Conservation (phyloP, 768 basidiomycete species). For the Suillus tomentosus region DNA sequence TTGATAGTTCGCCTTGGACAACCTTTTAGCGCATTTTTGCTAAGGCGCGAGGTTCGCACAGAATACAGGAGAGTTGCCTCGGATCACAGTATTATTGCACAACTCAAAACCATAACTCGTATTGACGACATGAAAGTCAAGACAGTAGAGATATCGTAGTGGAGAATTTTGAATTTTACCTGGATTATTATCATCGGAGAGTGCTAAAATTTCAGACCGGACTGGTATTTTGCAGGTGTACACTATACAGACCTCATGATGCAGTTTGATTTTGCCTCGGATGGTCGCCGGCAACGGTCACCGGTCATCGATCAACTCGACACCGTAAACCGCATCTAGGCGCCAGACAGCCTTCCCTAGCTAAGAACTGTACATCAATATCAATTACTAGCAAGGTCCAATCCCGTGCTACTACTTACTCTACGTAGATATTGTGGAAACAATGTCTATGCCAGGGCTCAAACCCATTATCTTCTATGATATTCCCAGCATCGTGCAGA, state of each 20-base stretch:
- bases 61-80: neutral
- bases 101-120: neutral
- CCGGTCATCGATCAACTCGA: no score
- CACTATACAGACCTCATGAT: no score
- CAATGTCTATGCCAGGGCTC: slow-evolving; percentile 15
- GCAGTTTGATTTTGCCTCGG: no score
- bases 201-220: no score
- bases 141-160: neutral
- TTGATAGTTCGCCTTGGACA: neutral
- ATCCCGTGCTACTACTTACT: neutral
- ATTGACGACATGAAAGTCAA: neutral
- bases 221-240: no score
- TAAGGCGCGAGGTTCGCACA: no score
- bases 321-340: neutral
- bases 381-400: neutral
- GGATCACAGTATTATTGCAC: neutral
- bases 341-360: neutral
- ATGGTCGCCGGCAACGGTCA: no score
- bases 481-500: slow-evolving; percentile 30
- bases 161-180: neutral
- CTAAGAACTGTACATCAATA: neutral
- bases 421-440: neutral
- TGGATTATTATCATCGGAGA: neutral
- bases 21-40: slow-evolving; percentile 2
- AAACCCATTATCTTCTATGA: slow-evolving; percentile 39